Evolutionary conservation across 1,284 basidiomycete species (phyloP).

Genomic region (Cryptococcus jaspeensis): DNA sequence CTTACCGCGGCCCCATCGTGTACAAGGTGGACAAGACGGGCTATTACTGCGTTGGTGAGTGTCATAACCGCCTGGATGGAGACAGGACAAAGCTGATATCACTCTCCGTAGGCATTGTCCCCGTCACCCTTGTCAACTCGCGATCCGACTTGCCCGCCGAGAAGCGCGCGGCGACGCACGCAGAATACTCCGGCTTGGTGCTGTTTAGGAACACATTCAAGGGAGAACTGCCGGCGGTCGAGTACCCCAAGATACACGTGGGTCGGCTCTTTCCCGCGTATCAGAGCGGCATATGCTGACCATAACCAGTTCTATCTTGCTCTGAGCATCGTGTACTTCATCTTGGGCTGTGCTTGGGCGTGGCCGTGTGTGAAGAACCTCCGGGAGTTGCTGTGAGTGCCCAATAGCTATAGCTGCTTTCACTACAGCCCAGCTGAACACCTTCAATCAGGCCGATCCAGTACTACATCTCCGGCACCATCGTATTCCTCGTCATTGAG

Average conservation of each 20-base stretch:
- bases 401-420: neutral
- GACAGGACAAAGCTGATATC: slow-evolving; percentile 7
- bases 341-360: slow-evolving; percentile 72
- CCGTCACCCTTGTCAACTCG: slow-evolving; percentile 64
- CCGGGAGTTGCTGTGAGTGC: slow-evolving; percentile 65
- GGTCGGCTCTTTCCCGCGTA: slow-evolving; percentile 44
- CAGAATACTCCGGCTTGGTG: slow-evolving; percentile 77
- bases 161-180: slow-evolving; percentile 58
- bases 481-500: slow-evolving; percentile 85
- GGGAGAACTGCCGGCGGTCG: slow-evolving; percentile 84
- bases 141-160: slow-evolving; percentile 16
- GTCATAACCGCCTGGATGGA: neutral
- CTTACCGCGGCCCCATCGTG: slow-evolving; percentile 53
- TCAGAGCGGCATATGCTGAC: neutral
- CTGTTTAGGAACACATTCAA: slow-evolving; percentile 86
- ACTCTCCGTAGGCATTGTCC: slow-evolving; percentile 66
- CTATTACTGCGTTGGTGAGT: slow-evolving; percentile 89
- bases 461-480: slow-evolving; percentile 91
- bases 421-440: neutral
- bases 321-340: slow-evolving; percentile 74
- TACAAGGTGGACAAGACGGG: slow-evolving; percentile 85
- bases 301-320: slow-evolving; percentile 74
- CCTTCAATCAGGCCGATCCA: slow-evolving; percentile 51
- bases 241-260: slow-evolving; percentile 97
- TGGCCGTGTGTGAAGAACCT: slow-evolving; percentile 79